Evolutionary conservation across 2,329 filamentous ascomycete genomes (phyloP).

Genomic region (Neoarthrinium moseri): DNA sequence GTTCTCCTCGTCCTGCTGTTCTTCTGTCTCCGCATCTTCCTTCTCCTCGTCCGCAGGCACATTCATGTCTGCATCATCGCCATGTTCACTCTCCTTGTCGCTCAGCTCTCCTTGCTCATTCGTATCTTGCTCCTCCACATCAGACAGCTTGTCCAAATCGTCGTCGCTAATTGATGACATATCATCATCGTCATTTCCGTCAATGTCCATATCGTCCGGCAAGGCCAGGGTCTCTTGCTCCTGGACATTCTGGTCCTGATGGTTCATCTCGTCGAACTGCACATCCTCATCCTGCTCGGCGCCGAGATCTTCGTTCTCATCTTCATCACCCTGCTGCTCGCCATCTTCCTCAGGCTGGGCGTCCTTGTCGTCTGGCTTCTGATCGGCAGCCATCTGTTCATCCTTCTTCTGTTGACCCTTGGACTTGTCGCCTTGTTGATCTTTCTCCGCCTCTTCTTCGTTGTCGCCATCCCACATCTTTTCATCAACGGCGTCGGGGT

Average conservation of each 20-base stretch:
- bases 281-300: conserved; percentile 58
- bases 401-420: conserved; percentile 68
- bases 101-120: conserved; percentile 32
- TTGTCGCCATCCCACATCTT: conserved; percentile 97
- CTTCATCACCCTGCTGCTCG: conserved; percentile 45
- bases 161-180: conserved; percentile 51
- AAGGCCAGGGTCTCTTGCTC: conserved; percentile 81
- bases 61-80: conserved; percentile 46
- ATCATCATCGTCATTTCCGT: conserved; percentile 62
- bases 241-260: conserved; percentile 72
- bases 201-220: conserved; percentile 84
- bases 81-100: conserved; percentile 38
- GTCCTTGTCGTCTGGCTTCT: conserved; percentile 58
- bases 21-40: conserved; percentile 53
- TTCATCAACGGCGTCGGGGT: conserved; percentile 88
- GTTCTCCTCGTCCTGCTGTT: conserved; percentile 33
- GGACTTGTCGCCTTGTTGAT: conserved; percentile 72
- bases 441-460: conserved; percentile 77
- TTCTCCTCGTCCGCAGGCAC: conserved; percentile 46
- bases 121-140: conserved; percentile 42
- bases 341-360: conserved; percentile 39
- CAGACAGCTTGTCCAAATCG: conserved; percentile 57
- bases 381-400: conserved; percentile 53
- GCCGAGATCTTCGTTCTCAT: conserved; percentile 59
- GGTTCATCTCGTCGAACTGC: conserved; percentile 54